phyloP scores from a whole-genome alignment of 176 grass and related monocot species.

The Alloteropsis semialata region DNA sequence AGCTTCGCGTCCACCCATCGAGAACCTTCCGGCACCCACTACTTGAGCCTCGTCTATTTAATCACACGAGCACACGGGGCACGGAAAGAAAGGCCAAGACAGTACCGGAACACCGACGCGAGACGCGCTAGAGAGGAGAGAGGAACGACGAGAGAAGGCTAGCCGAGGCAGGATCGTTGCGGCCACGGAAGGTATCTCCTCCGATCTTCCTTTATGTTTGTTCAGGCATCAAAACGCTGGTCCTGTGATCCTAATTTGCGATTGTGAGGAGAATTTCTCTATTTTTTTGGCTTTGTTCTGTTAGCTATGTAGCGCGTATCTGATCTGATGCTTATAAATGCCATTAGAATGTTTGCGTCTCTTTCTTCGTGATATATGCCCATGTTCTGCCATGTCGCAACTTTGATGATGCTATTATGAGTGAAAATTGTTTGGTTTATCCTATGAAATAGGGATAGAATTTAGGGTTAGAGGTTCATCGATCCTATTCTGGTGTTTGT shows the following conservation, averaged over 20 bases:
- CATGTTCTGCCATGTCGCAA: no score
- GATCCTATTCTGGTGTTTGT: background rate
- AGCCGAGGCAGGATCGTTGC: background rate
- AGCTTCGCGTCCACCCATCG: conserved; percentile 43
- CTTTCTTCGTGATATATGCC: background rate
- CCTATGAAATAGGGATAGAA: background rate
- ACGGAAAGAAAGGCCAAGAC: background rate
- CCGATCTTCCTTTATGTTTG: background rate
- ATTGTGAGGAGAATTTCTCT: background rate
- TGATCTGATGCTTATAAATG: background rate
- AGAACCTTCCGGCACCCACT: conserved; percentile 37
- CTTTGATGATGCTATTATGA: background rate
- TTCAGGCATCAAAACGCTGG: background rate
- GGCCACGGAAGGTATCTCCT: conserved; percentile 21
- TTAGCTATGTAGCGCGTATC: background rate
- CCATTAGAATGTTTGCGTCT: background rate
- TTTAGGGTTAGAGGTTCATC: background rate
- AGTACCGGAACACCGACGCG: background rate
- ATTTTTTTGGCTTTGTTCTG: background rate
- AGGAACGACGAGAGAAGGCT: background rate
- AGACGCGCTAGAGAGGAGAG: background rate
- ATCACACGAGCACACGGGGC: background rate
- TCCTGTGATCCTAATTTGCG: background rate
- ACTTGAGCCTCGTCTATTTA: conserved; percentile 20
- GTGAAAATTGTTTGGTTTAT: background rate